Percentiles rank a stretch among this genome's conserved stretches.
Conservation (phyloP, 805 yeast genomes). For the Kuraishia hungarica region DNA sequence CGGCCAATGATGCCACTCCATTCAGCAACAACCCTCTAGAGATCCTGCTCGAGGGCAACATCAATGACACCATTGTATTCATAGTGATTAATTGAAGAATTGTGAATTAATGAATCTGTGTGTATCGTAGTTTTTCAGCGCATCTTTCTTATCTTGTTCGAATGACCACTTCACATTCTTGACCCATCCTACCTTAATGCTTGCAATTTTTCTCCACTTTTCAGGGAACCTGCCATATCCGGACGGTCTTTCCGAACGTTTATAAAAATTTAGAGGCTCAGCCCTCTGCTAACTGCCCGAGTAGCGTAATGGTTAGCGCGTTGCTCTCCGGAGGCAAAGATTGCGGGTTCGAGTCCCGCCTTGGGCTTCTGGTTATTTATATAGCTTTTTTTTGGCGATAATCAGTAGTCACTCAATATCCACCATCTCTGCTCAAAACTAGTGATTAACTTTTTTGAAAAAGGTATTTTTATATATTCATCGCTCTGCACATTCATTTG, state of each 20-base stretch:
- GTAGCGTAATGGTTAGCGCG: constrained; percentile 75
- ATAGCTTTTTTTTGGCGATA: background rate
- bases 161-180: background rate
- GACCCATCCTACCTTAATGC: background rate
- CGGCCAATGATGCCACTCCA: background rate
- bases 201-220: background rate
- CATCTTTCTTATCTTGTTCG: too few relatives aligned
- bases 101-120: too few relatives aligned
- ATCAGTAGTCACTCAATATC: too few relatives aligned
- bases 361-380: constrained; percentile 30
- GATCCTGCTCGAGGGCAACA: background rate
- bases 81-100: too few relatives aligned
- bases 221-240: background rate
- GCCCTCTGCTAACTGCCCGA: constrained; percentile 30
- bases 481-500: background rate
- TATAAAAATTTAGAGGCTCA: constrained; percentile 1
- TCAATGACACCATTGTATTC: background rate
- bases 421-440: too few relatives aligned
- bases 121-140: too few relatives aligned
- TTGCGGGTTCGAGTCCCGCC: constrained; percentile 80
- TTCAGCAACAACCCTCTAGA: background rate
- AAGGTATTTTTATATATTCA: background rate
- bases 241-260: background rate
- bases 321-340: constrained; percentile 64
- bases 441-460: too few relatives aligned